Percentiles rank a stretch among this genome's conserved stretches.
Evolutionary conservation across 176 grass and related monocot species (phyloP).

Genomic region (Musa troglodytarum): DNA sequence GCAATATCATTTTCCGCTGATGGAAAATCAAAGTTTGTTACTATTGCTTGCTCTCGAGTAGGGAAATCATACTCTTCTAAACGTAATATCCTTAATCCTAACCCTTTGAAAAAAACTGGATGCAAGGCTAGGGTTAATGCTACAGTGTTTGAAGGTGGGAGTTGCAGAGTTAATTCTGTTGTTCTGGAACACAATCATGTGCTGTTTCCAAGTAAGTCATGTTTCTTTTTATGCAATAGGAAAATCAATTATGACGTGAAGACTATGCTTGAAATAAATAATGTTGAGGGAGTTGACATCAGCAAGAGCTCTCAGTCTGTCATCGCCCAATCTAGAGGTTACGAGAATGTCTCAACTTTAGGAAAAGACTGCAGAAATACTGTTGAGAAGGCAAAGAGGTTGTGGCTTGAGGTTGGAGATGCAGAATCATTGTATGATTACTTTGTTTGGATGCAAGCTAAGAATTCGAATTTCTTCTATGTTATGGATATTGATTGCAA

Average conservation of each 20-base stretch:
- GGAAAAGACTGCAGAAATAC: background rate
- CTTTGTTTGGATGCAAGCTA: constrained; percentile 16
- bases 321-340: background rate
- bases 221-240: background rate
- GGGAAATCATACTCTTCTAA: constrained; percentile 6
- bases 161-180: constrained; percentile 1
- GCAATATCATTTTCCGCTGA: background rate
- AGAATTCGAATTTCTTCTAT: constrained; percentile 9
- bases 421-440: constrained; percentile 1
- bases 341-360: background rate
- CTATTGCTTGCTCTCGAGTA: background rate
- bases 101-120: constrained; percentile 1
- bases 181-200: background rate
- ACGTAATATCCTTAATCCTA: constrained; percentile 1
- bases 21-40: background rate
- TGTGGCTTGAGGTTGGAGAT: background rate
- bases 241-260: background rate
- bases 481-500: constrained; percentile 9
- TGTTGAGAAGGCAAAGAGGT: background rate
- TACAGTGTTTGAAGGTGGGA: background rate
- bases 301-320: background rate
- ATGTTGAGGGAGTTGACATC: background rate
- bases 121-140: constrained; percentile 1
- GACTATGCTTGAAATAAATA: background rate
- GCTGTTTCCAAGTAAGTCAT: background rate